Conservation (phyloP, 148 eudicot genomes). For the Limonium bicolor region DNA sequence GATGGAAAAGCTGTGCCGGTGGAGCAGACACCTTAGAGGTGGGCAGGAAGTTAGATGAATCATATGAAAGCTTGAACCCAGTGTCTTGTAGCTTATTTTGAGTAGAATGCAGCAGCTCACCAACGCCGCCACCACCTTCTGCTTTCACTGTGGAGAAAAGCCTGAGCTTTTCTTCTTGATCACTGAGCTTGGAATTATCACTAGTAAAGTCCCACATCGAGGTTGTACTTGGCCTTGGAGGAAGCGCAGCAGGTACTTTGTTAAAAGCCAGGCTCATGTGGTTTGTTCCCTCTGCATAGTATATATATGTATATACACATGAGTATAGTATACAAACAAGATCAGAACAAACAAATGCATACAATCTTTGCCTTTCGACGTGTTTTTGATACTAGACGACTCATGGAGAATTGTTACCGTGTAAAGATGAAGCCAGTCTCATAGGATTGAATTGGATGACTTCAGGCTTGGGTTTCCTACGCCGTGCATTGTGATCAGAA, state of each 20-base stretch:
- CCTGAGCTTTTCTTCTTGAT: constrained; percentile 25
- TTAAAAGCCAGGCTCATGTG: constrained; percentile 40
- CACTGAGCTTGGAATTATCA: constrained; percentile 40
- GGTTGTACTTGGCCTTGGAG: constrained; percentile 21
- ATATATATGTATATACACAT: no score
- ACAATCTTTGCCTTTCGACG: no score
- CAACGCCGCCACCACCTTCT: constrained; percentile 22
- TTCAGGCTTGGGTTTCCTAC: constrained; percentile 76
- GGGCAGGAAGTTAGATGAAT: constrained; percentile 27
- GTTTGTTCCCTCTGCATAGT: constrained; percentile 52
- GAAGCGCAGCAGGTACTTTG: constrained; percentile 31
- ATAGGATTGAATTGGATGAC: constrained; percentile 45
- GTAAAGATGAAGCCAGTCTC: constrained; percentile 37
- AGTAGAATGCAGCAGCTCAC: constrained; percentile 24
- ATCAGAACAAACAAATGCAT: no score
- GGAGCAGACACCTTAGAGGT: constrained; percentile 29
- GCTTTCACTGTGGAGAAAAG: constrained; percentile 18
- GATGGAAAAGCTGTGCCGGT: constrained; percentile 33
- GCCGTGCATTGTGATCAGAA: constrained; percentile 87
- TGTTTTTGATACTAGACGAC: no score
- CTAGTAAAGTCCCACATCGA: constrained; percentile 33
- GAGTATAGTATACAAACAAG: no score
- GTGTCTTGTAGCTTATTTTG: constrained; percentile 23
- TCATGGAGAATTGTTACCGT: constrained; percentile 37
- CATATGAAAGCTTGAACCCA: constrained; percentile 15